Conservation (phyloP, 208 protist genomes). For the Trypanosoma cruzi region DNA sequence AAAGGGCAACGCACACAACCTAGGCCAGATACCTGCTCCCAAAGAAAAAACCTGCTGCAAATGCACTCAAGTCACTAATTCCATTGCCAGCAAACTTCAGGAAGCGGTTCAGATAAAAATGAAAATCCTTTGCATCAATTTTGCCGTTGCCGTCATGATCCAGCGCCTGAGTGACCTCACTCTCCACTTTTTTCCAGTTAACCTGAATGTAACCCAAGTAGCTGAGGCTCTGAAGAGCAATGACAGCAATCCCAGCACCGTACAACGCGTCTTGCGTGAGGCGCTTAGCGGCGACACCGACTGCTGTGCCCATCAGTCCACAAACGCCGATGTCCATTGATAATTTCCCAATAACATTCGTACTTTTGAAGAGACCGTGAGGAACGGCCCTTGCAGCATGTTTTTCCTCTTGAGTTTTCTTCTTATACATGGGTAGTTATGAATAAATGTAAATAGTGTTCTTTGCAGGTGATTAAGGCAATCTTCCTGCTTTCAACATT, state of each 20-base stretch:
- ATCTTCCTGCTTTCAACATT: neutral
- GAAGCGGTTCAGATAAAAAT: constrained; percentile 47
- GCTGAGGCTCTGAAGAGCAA: constrained; percentile 53
- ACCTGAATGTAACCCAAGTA: constrained; percentile 69
- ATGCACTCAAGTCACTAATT: constrained; percentile 51
- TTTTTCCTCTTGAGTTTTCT: neutral
- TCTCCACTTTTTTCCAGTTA: constrained; percentile 58
- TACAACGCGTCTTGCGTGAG: constrained; percentile 68
- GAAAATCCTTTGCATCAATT: constrained; percentile 48
- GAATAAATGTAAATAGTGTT: neutral
- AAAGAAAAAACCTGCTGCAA: constrained; percentile 56
- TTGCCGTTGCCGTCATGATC: constrained; percentile 62
- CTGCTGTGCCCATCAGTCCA: constrained; percentile 42
- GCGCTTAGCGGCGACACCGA: constrained; percentile 46
- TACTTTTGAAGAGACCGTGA: neutral
- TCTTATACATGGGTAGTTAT: neutral
- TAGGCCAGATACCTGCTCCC: constrained; percentile 55
- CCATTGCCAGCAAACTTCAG: constrained; percentile 39
- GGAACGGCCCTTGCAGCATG: neutral
- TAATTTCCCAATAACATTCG: neutral
- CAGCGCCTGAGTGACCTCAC: constrained; percentile 35
- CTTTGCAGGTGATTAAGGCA: neutral
- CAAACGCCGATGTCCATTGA: constrained; percentile 50
- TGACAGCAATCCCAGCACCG: constrained; percentile 52
- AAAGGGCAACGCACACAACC: too few relatives aligned